Base-by-base conservation (phyloP, 2,329 filamentous ascomycete genomes). In the Byssochlamys sp. region DNA sequence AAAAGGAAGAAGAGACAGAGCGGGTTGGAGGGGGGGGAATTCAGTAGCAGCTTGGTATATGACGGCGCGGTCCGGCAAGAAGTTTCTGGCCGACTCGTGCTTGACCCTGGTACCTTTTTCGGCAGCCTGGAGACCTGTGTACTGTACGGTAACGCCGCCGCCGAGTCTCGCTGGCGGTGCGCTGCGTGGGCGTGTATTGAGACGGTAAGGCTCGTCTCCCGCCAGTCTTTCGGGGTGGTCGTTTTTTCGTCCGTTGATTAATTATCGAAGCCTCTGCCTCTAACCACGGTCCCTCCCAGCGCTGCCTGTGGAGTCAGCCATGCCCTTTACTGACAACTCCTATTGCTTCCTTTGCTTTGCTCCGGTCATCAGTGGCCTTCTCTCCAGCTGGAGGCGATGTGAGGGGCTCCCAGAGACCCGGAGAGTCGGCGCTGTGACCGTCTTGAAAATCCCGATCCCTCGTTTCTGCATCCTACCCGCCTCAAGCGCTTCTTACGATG, bases 31-130 rank as follows among this genome's bases (percentile, higher is more conserved):
- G 58, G 48, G 11, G 55, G 35, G 56, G 27, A 51, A 19, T 19
- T 39, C 49, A 55, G 51, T 19, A 35, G 45, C 11, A 52, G 29
- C 48, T 50, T 52, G 49, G 48, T 52, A 59, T 52, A 59, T 51
- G 64, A 65, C 68, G 67, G 66, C 66, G 68, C 63, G 63, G 61
- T 66, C 67, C 67, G 67, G 65, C 64, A 65, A 63, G 56, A 60
- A 60, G 58, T 53, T 54, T 53, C 33, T 31, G 55, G 33, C 54
- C 31, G 39, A 54, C 48, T 59, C 45, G 57, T 54, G 28, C 28
- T 57, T 56, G 28, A 35, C 53, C 29, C 53, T 54, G 53, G 53
- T 54, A 33, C 35, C 53, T 35, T 53, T 52, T 51, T 51, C 25
- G 49, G 49, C 25, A 51, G 49, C 25, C 49, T 52, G 25, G 24